phyloP scores from a whole-genome alignment of 345 rosid species.

The Euphorbia lathyris region DNA sequence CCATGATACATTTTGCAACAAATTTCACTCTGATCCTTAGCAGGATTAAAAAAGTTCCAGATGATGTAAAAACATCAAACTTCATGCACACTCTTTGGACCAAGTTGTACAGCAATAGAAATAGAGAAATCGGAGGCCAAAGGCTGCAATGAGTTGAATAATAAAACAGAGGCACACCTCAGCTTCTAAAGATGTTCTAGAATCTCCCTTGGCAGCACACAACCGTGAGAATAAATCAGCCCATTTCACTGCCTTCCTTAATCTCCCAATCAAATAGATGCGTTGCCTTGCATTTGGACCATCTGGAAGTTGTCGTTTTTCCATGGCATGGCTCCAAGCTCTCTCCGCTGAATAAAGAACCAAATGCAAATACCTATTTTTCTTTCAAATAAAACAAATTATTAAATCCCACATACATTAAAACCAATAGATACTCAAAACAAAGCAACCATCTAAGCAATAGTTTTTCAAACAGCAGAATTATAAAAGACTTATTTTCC shows the following conservation, averaged over 20 bases:
- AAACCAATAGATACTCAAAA: neutral
- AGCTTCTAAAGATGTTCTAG: conserved; percentile 90
- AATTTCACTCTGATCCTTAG: neutral
- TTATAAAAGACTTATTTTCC: neutral
- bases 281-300: conserved; percentile 90
- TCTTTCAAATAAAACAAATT: conserved; percentile 24
- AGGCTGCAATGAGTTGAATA: conserved; percentile 2
- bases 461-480: neutral
- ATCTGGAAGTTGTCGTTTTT: conserved; percentile 92
- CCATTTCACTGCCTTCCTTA: conserved; percentile 97
- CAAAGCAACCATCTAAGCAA: neutral
- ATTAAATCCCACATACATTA: conserved; percentile 1
- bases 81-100: neutral
- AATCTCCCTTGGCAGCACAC: conserved; percentile 77
- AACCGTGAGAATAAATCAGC: conserved; percentile 71
- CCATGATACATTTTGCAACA: neutral
- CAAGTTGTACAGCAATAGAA: neutral
- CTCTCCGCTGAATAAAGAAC: conserved; percentile 90
- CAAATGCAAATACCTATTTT: conserved; percentile 79
- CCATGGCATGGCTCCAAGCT: conserved; percentile 99
- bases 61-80: neutral
- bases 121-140: neutral
- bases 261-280: conserved; percentile 83
- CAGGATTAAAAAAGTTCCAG: neutral
- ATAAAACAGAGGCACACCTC: conserved; percentile 52